Evolutionary conservation across 352 stramenopile species (phyloP).

Genomic region (Halophytophthora batemanensis): DNA sequence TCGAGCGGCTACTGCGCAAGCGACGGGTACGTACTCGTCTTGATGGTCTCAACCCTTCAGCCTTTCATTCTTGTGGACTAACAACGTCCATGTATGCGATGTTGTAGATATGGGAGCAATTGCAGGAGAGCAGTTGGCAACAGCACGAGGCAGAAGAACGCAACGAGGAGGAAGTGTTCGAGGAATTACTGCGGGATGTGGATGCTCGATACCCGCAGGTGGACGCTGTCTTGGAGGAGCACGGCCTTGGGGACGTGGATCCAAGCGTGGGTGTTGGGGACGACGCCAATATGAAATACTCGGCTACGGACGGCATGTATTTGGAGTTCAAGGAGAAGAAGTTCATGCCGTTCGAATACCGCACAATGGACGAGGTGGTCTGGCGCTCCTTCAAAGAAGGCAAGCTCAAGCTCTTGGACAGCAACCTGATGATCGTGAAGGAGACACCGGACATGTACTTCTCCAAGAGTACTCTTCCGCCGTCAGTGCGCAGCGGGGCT

Average conservation of each 20-base stretch:
- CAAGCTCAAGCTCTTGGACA: conserved; percentile 26
- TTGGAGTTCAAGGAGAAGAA: conserved; percentile 35
- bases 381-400: conserved; percentile 25
- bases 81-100: background rate
- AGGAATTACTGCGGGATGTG: conserved; percentile 18
- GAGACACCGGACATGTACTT: conserved; percentile 13
- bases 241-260: conserved; percentile 17
- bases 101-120: conserved; percentile 25
- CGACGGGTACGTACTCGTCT: conserved; percentile 14
- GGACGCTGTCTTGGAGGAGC: conserved; percentile 9
- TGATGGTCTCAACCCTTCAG: too few relatives aligned
- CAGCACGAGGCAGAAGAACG: background rate
- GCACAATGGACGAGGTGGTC: conserved; percentile 25
- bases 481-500: conserved; percentile 8
- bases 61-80: background rate
- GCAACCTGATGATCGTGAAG: conserved; percentile 15
- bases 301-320: conserved; percentile 22
- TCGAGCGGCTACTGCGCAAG: conserved; percentile 40
- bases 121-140: conserved; percentile 18
- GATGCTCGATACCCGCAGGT: conserved; percentile 16
- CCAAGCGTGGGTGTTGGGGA: conserved; percentile 11
- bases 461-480: conserved; percentile 8
- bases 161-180: conserved; percentile 23
- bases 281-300: conserved; percentile 23
- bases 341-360: conserved; percentile 32